phyloP scores from a whole-genome alignment of 2,329 filamentous ascomycete genomes.

The Hymenoscyphus scutula region DNA sequence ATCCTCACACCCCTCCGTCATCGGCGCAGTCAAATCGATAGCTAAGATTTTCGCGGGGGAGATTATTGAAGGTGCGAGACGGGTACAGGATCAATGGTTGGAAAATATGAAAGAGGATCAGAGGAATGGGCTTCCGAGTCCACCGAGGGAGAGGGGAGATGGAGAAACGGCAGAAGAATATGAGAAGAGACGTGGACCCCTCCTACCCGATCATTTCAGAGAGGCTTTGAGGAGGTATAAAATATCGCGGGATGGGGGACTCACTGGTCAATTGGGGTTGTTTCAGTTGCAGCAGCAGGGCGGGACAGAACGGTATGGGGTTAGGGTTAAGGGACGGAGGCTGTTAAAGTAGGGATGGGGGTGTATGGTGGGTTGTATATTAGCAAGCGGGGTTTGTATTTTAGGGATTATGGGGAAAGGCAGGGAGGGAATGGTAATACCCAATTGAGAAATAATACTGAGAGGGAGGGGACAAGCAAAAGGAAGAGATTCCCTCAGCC shows the following conservation, averaged over 20 bases:
- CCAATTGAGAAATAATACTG: no score
- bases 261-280: conserved; percentile 55
- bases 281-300: conserved; percentile 61
- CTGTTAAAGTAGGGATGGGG: conserved; percentile 30
- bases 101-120: conserved; percentile 56
- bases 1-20: conserved; percentile 70
- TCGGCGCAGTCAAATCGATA: conserved; percentile 72
- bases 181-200: conserved; percentile 50
- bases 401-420: no score
- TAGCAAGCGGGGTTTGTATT: no score
- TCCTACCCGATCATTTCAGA: conserved; percentile 71
- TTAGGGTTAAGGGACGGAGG: conserved; percentile 32
- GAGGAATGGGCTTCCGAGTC: conserved; percentile 47
- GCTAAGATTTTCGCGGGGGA: conserved; percentile 76
- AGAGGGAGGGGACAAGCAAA: no score
- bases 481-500: no score
- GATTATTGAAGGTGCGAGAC: conserved; percentile 68
- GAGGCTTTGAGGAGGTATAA: conserved; percentile 71
- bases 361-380: no score
- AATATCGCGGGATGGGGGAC: conserved; percentile 57
- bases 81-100: conserved; percentile 71
- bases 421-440: no score
- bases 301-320: conserved; percentile 56
- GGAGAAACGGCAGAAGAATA: no score
- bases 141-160: conserved; percentile 36